phyloP scores from a whole-genome alignment of 2,329 filamentous ascomycete genomes.

The Knoxdaviesia proteae region DNA sequence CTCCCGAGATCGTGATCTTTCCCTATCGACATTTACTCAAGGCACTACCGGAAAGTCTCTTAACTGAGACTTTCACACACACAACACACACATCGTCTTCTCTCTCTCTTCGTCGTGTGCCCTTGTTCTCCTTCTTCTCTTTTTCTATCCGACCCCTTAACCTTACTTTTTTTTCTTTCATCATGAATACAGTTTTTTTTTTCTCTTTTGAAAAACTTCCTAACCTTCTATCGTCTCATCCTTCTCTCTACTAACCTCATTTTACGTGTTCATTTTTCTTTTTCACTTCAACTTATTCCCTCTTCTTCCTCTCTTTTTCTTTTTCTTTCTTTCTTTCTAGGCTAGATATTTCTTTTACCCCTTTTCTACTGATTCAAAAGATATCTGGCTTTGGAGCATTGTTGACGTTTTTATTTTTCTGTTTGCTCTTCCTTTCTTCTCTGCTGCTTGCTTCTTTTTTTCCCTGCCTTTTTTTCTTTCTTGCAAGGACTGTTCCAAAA shows the following conservation, averaged over 20 bases:
- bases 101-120: too few relatives aligned
- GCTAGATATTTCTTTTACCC: slow-evolving; percentile 5
- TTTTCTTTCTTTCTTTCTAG: slow-evolving; percentile 1
- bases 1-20: too few relatives aligned
- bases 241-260: background rate
- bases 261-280: background rate
- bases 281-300: slow-evolving; percentile 11
- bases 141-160: too few relatives aligned
- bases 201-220: background rate
- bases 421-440: background rate
- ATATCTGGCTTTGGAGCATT: slow-evolving; percentile 7
- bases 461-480: background rate
- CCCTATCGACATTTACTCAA: background rate
- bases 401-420: slow-evolving; percentile 11
- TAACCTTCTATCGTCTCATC: background rate
- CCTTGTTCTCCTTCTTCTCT: too few relatives aligned
- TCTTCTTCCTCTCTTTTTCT: slow-evolving; percentile 12
- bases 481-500: background rate
- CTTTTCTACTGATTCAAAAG: background rate
- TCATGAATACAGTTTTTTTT: background rate
- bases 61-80: too few relatives aligned
- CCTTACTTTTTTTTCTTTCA: too few relatives aligned
- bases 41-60: background rate
- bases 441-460: background rate
- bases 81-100: too few relatives aligned